These are phyloP conservation scores for Sambucus nigra DNA, from an alignment of 129 eudicot species.

Conservation along the genomic window DNA sequence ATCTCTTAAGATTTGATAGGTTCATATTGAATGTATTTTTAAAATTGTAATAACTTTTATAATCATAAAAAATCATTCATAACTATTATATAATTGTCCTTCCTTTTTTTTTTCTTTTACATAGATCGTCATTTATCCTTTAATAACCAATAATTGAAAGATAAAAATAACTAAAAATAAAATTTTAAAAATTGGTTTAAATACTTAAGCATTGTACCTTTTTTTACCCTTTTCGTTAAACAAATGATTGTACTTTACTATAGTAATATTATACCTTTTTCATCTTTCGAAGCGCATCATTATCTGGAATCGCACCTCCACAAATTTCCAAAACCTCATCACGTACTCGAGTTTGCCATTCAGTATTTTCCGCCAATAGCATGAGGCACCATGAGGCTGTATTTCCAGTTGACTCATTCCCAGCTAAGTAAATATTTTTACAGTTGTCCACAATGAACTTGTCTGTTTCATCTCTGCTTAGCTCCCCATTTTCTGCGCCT, in stretches of 20 bases:
- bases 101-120: no score
- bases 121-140: not conserved
- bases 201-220: no score
- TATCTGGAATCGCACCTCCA: not conserved
- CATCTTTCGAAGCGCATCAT: conserved; percentile 5
- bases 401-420: not conserved
- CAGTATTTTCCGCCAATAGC: not conserved
- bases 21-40: no score
- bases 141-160: not conserved
- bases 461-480: not conserved
- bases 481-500: not conserved
- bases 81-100: no score
- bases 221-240: not conserved
- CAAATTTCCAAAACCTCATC: not conserved
- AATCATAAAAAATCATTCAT: no score
- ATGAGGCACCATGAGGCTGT: not conserved
- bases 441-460: not conserved
- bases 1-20: no score
- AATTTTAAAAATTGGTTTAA: no score
- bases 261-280: not conserved
- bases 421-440: conserved; percentile 2
- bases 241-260: not conserved
- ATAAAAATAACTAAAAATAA: not conserved
- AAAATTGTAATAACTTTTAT: no score
- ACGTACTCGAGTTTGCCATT: conserved; percentile 3